These are phyloP conservation scores for Huntiella decipiens DNA, from an alignment of 2,329 filamentous ascomycete species.

Conservation along the genomic window DNA sequence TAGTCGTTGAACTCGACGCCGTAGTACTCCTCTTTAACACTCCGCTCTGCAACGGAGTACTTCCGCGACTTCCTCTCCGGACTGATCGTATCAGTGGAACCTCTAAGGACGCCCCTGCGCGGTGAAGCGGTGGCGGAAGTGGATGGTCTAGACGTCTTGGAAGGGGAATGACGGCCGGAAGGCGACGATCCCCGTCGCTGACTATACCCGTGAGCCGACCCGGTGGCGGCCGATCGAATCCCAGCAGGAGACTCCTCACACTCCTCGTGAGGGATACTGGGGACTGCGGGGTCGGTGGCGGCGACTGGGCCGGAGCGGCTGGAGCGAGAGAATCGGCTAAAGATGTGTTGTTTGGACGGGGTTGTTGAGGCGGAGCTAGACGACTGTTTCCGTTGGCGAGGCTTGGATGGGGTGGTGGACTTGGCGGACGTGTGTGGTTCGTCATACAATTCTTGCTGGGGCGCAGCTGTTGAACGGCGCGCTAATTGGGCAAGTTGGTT, in stretches of 20 bases:
- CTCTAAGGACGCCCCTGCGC: too few relatives aligned
- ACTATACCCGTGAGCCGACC: conserved; percentile 7
- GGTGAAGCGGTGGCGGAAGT: too few relatives aligned
- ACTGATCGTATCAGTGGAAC: too few relatives aligned
- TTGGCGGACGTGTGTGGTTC: not conserved
- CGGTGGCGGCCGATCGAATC: conserved; percentile 9
- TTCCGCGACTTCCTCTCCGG: too few relatives aligned
- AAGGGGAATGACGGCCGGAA: too few relatives aligned
- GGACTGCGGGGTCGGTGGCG: not conserved
- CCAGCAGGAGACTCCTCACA: conserved; percentile 9
- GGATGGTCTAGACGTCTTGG: too few relatives aligned
- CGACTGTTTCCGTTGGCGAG: not conserved
- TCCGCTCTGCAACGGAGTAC: too few relatives aligned
- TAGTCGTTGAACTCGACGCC: too few relatives aligned
- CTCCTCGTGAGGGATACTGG: conserved; percentile 5
- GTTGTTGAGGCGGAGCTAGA: not conserved
- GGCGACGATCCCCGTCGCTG: too few relatives aligned
- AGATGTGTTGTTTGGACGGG: too few relatives aligned
- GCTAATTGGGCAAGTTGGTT: conserved; percentile 6
- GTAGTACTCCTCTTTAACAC: too few relatives aligned
- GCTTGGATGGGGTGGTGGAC: not conserved
- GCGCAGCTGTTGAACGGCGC: conserved; percentile 4
- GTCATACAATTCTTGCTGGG: conserved; percentile 8
- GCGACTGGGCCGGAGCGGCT: conserved; percentile 1
- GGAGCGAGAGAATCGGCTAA: too few relatives aligned